Evolutionary conservation across 208 protist species (phyloP), one percentile per base, ranked within the genome.

Genomic region (Strigomonas culicis): DNA sequence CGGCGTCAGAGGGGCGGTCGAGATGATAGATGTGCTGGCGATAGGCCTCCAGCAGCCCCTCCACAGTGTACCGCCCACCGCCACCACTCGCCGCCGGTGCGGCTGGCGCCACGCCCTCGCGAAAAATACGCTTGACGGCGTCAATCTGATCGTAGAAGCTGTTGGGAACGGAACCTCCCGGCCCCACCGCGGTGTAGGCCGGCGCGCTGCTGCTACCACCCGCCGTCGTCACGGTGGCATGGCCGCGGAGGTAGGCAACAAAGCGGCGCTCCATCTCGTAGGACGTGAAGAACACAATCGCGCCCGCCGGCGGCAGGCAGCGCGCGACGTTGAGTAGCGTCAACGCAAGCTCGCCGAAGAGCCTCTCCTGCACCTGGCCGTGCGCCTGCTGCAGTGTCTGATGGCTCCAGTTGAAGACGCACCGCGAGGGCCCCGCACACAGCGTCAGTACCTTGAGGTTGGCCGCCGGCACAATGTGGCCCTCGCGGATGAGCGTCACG

Each of bases 251-350:
- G 39, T 68, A 72, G 13, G 31, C 64, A n/a, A 72, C 34, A 19
- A 97, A 76, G 28, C 66, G 52, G 24, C 86, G 70, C 59, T 94
- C 84, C 68, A 94, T 79, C 4, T 88, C 80, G 63, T 98, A 98
- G 0, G 89, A 97, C 13, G 92, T 86, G 55, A 98, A 98, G 69
- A 98, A 99, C 28, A 90, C 74, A 32, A 99, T 95, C 24, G 97
- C 69, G 4, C 98, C 98, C 1, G 89, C 95, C 0, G 91, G 89
- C 17, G 89, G 88, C 17, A 24, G 49, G 49, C n/a, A 98, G 74
- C 30, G 97, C 74, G 32, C 84, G 89, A 24, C 74, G 63, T 98
- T 98, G 15, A 97, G 36, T 15, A 99, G 55, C 10, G 86, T 68
- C 46, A 69, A 62, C 6, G 82, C 90, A 17, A 98, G 58, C 58